A percentile compares a stretch with the other conserved stretches of the same genome.
These are phyloP conservation scores for Suillus brevipes DNA, from an alignment of 768 basidiomycete species.

Conservation along the genomic window DNA sequence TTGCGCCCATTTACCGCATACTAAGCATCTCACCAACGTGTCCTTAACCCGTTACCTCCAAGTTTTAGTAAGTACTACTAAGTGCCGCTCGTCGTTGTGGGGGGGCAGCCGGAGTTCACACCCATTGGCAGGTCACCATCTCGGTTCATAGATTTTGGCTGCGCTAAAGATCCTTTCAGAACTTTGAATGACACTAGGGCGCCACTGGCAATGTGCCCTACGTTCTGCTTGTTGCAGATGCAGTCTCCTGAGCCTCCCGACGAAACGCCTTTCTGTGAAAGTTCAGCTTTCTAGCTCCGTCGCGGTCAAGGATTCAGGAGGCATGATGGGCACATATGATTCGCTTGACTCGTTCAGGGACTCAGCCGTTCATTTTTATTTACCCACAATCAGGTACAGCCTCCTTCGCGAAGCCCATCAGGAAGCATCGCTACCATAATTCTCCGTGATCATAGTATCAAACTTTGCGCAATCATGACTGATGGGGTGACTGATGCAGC, in stretches of 20 bases:
- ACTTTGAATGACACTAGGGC: neutral
- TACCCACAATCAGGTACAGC: slow-evolving; percentile 1
- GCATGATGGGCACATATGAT: neutral
- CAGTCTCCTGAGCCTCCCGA: neutral
- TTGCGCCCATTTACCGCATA: too few relatives aligned
- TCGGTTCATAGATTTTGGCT: neutral
- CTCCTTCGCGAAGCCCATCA: neutral
- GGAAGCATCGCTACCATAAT: neutral
- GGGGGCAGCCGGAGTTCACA: neutral
- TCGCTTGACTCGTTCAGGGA: neutral
- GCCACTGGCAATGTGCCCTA: neutral
- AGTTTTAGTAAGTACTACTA: too few relatives aligned
- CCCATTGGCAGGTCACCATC: neutral
- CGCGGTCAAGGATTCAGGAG: too few relatives aligned
- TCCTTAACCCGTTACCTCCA: neutral
- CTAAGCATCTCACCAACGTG: too few relatives aligned
- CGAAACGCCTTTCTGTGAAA: neutral
- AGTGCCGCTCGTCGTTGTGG: neutral
- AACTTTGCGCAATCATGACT: neutral
- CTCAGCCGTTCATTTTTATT: neutral
- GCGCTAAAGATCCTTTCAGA: neutral
- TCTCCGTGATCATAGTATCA: neutral
- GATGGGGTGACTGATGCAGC: neutral
- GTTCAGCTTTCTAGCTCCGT: neutral
- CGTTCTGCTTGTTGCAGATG: neutral